phyloP scores from a whole-genome alignment of 148 eudicot species.

The Spergularia bocconei region DNA sequence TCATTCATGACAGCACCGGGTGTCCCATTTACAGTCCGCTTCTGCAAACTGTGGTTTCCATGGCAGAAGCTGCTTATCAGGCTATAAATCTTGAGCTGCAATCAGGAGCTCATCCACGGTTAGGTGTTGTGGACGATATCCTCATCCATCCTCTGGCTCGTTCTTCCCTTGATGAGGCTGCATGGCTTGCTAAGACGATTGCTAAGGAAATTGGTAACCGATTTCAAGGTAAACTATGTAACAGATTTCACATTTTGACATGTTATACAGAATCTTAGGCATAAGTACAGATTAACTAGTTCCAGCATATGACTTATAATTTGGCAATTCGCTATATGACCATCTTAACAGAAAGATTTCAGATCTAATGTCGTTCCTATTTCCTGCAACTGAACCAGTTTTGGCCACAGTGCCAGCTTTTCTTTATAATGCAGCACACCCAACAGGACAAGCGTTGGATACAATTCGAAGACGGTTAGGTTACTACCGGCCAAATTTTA shows the following conservation, averaged over 20 bases:
- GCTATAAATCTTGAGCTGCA: conserved; percentile 53
- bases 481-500: conserved; percentile 51
- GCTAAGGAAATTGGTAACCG: conserved; percentile 53
- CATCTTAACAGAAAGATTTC: neutral
- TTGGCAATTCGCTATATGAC: neutral
- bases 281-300: too few species aligned
- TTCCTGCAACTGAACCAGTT: neutral
- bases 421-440: conserved; percentile 53
- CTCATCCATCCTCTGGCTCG: conserved; percentile 49
- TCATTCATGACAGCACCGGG: conserved; percentile 57
- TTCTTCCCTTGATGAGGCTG: conserved; percentile 60
- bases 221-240: conserved; percentile 42
- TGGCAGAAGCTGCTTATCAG: conserved; percentile 58
- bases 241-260: neutral
- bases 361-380: neutral
- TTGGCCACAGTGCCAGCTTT: conserved; percentile 51
- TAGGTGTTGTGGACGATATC: conserved; percentile 62
- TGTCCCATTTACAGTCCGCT: conserved; percentile 59
- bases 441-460: conserved; percentile 55
- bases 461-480: conserved; percentile 53
- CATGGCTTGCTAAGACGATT: conserved; percentile 58
- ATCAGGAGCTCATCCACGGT: conserved; percentile 59
- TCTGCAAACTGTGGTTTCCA: conserved; percentile 44
- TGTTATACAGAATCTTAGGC: too few species aligned
- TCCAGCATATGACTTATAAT: too few species aligned